A percentile compares a stretch with the other conserved stretches of the same genome.
Conservation (phyloP, 441 rosid genomes). For the Biscutella auriculata region DNA sequence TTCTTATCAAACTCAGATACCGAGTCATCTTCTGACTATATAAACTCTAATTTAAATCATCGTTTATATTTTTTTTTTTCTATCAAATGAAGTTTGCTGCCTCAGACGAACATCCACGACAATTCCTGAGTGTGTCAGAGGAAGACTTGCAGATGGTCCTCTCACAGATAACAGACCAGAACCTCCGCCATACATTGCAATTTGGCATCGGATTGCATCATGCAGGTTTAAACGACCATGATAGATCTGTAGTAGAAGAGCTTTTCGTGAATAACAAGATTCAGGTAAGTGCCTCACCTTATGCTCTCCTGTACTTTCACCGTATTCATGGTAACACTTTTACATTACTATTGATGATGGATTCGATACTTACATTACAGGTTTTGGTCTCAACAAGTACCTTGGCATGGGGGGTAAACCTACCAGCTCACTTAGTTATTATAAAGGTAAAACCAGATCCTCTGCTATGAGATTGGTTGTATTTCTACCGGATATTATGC, state of each 20-base stretch:
- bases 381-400: conserved; percentile 97
- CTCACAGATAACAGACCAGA: conserved; percentile 89
- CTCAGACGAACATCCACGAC: conserved; percentile 91
- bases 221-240: conserved; percentile 95
- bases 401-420: conserved; percentile 97
- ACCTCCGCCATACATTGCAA: conserved; percentile 89
- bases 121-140: conserved; percentile 77
- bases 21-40: conserved; percentile 2
- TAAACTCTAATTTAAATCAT: neutral
- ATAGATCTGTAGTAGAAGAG: conserved; percentile 90
- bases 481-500: neutral
- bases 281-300: conserved; percentile 46
- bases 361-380: conserved; percentile 28
- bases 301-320: neutral
- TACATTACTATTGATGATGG: neutral
- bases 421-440: conserved; percentile 96
- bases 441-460: conserved; percentile 53
- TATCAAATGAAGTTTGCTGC: conserved; percentile 62
- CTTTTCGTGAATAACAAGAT: conserved; percentile 92
- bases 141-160: conserved; percentile 94
- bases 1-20: conserved; percentile 9
- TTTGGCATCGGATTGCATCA: conserved; percentile 97
- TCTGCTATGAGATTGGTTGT: conserved; percentile 6
- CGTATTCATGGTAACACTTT: neutral
- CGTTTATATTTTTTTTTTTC: conserved; percentile 13